These are phyloP conservation scores for Pulveroboletus sp. DNA, from an alignment of 768 basidiomycete species.

Conservation along the genomic window DNA sequence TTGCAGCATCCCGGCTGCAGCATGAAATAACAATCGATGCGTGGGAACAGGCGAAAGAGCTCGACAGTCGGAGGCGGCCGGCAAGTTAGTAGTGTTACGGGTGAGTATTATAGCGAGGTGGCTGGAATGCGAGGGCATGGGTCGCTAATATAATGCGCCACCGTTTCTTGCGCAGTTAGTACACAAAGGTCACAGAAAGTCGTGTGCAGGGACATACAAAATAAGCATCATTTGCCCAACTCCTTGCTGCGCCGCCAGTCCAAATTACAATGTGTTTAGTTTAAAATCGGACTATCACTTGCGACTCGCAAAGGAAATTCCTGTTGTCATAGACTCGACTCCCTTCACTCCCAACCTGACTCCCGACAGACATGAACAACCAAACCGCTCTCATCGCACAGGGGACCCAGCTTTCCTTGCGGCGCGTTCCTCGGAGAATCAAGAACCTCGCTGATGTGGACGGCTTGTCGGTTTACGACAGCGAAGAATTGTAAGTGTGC, in stretches of 20 bases:
- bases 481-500: constrained; percentile 32
- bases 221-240: not conserved
- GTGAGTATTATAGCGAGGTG: constrained; percentile 4
- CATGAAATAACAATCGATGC: constrained; percentile 49
- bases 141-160: too few relatives aligned
- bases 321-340: not conserved
- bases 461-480: constrained; percentile 25
- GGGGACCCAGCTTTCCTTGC: constrained; percentile 22
- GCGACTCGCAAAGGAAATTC: not conserved
- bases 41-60: constrained; percentile 62
- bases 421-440: constrained; percentile 20
- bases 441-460: constrained; percentile 19
- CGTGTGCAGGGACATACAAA: not conserved
- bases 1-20: constrained; percentile 59
- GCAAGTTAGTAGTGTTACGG: constrained; percentile 8
- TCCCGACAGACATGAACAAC: constrained; percentile 18
- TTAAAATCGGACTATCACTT: too few relatives aligned
- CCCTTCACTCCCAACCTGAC: not conserved
- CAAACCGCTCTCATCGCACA: constrained; percentile 15
- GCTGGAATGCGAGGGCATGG: not conserved
- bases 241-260: not conserved
- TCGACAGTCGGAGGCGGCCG: constrained; percentile 50
- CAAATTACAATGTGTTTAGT: constrained; percentile 14
- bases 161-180: too few relatives aligned
- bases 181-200: not conserved